Evolutionary conservation across 176 grass and related monocot genomes (phyloP), one percentile per base, ranked within the genome.

Genomic region (Musa itinerans): DNA sequence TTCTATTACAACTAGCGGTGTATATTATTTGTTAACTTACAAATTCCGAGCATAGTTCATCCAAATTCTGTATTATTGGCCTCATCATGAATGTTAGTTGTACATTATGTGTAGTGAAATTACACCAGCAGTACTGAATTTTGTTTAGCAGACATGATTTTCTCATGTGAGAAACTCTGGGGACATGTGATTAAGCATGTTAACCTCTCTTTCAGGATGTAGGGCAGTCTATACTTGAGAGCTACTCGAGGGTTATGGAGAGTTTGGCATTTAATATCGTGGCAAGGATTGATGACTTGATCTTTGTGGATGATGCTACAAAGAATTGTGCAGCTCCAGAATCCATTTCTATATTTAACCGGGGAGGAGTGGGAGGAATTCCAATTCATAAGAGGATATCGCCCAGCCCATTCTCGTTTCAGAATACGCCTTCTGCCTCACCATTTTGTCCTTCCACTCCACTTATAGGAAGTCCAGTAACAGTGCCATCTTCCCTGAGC

Each of bases 161-260:
- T 24, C 25, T 10, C 10, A 10, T 20, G 12, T 50, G 8, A 50
- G 11, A 50, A 9, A 1, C 55, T n/a, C 6, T 55, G 6, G 12
- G 23, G 23, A 23, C 11, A 19, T 14, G 21, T 9, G 11, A 3
- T 25, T 74, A 54, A n/a, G 7, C 3, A 14, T 23, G 10, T 2
- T 2, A n/a, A 74, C 75, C 14, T 78, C 51, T 77, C 92, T 83
- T 54, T 10, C 86, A 99, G 95, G 95, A 99, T 82, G 91, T 99
- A 48, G 95, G 95, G 1, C 90, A 99, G 48, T 99, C 95, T 6
- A 99, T 99, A 74, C 89, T 99, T 49, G 95, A 99, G 74, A 99
- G 95, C 81, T 99, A 99, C 82, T 99, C 95, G 0, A 85, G 95
- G 71, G 91, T 99, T 1, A 78, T 99, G 81, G 95, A 99, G 88